Evolutionary conservation across 1,284 basidiomycete species (phyloP), one percentile per base, ranked within the genome.

Genomic region (Amylostereum areolatum): DNA sequence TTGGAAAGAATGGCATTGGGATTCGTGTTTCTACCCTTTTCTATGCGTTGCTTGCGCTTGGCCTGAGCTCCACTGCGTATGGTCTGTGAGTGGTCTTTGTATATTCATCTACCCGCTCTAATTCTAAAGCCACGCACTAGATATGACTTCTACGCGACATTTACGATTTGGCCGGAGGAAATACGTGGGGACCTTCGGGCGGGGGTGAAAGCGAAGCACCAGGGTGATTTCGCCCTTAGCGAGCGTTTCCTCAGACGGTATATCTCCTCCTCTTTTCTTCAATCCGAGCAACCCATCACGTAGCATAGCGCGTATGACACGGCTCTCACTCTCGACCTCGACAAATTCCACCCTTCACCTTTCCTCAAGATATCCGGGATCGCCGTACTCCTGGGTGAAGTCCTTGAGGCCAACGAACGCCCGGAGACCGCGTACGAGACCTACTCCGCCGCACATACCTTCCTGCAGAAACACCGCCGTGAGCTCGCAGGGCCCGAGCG

Each of bases 281-380:
- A 29, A 10, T 25, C 39, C 45, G 37, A 41, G 47, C 33, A 55
- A 51, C 18, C 32, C 10, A 31, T 40, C 24, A 44, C 28, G 37
- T 31, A 29, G 43, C 43, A 37, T 53, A 89, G 86, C 39, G 87
- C 87, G 45, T 84, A 77, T 70, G 67, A 81, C 29, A 80, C 73
- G 0, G 75, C 82, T 0, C 68, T 74, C 48, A 57, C 59, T 0
- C 69, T 85, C 5, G 74, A 81, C 0, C 58, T 77, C 29, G 70
- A 74, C 2, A 57, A 59, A 4, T 75, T 87, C 55, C 68, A 71
- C 2, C 52, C 70, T 0, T 68, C 80, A 8, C 78, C 84, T 1
- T 75, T 82, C 51, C 72, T 89, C 52, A 89, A 87, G 63, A 67
- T 81, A 2, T 81, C 84, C 0, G 87, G 87, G 1, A 78, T 90